phyloP scores from a whole-genome alignment of 257 asterid species.

The Leptodermis oblonga region DNA sequence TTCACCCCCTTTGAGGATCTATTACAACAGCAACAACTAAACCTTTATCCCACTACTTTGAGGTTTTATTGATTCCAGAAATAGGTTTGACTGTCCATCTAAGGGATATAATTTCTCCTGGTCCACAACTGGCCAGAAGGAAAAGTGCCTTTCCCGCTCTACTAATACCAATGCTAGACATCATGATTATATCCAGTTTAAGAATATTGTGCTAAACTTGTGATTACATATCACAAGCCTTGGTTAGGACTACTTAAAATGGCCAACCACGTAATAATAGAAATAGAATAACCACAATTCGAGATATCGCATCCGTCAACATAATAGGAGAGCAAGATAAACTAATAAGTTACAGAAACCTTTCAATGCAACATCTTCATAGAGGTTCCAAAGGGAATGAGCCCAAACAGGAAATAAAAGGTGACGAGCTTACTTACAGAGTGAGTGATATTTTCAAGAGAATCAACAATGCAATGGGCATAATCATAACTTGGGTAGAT shows the following conservation, averaged over 20 bases:
- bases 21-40: no score
- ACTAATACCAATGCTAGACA: background rate
- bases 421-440: conserved; percentile 68
- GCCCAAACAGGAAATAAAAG: conserved; percentile 3
- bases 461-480: conserved; percentile 93
- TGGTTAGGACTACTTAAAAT: background rate
- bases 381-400: background rate
- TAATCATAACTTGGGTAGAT: conserved; percentile 97
- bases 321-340: background rate
- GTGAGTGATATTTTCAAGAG: conserved; percentile 89
- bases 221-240: background rate
- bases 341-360: background rate
- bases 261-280: background rate
- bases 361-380: background rate
- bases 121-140: no score
- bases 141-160: no score
- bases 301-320: background rate
- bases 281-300: background rate
- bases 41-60: no score
- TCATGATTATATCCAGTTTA: background rate
- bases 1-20: no score
- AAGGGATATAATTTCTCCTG: no score
- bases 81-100: no score
- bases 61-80: no score
- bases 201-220: background rate